A percentile compares a stretch with the other conserved stretches of the same genome.
Evolutionary conservation across 2,329 filamentous ascomycete species (phyloP).

Genomic region (Neocucurbitaria cava): DNA sequence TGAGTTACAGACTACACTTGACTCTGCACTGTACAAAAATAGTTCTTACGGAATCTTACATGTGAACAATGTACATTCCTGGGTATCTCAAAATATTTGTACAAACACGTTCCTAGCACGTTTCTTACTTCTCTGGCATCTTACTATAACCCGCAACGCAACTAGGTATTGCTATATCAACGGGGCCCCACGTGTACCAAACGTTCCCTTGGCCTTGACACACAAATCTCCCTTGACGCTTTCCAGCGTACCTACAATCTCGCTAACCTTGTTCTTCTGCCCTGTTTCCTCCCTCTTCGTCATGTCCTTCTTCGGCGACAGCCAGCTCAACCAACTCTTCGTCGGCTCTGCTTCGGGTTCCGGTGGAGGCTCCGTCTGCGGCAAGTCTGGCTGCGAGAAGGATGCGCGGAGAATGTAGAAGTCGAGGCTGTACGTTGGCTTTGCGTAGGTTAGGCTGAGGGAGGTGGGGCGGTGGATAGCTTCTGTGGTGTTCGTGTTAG

Average conservation of each 20-base stretch:
- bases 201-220: conserved; percentile 60
- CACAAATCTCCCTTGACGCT: conserved; percentile 62
- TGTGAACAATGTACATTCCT: neutral
- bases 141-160: too few species aligned
- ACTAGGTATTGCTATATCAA: too few species aligned
- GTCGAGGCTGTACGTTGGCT: conserved; percentile 63
- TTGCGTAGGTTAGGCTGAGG: conserved; percentile 65
- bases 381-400: conserved; percentile 41
- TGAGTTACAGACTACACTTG: too few species aligned
- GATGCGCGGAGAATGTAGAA: conserved; percentile 69
- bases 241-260: conserved; percentile 63
- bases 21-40: too few species aligned
- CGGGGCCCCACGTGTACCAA: conserved; percentile 13
- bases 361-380: conserved; percentile 31
- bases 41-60: neutral
- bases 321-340: conserved; percentile 39
- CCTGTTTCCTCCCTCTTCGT: conserved; percentile 52
- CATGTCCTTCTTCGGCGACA: conserved; percentile 45
- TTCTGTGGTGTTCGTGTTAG: conserved; percentile 22
- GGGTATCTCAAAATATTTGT: neutral
- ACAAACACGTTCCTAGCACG: neutral
- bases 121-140: too few species aligned
- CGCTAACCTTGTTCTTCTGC: conserved; percentile 41
- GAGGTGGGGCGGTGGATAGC: conserved; percentile 42
- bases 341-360: conserved; percentile 32